A percentile compares a stretch with the other conserved stretches of the same genome.
These are phyloP conservation scores for Proteromonas lacertae DNA, from an alignment of 352 stramenopile species.

Conservation along the genomic window DNA sequence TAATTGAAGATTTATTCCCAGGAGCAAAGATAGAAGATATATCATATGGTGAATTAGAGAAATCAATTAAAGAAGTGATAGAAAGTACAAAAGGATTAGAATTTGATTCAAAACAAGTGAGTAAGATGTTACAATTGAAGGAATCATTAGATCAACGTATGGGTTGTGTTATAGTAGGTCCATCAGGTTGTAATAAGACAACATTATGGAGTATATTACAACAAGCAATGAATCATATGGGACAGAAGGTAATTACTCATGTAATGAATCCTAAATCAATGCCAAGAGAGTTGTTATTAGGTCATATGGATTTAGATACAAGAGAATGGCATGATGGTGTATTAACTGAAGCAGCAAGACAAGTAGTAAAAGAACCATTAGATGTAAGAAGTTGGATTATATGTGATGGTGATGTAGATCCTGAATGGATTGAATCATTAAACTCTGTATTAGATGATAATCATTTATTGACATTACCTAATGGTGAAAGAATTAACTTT, in stretches of 20 bases:
- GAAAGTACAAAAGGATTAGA: constrained; percentile 41
- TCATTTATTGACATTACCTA: constrained; percentile 65
- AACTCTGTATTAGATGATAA: constrained; percentile 85
- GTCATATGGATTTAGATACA: constrained; percentile 68
- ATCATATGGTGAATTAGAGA: constrained; percentile 27
- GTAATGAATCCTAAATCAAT: constrained; percentile 87
- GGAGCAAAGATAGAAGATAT: constrained; percentile 36
- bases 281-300: constrained; percentile 42
- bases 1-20: constrained; percentile 67
- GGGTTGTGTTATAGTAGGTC: constrained; percentile 63
- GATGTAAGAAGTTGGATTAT: constrained; percentile 63
- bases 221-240: constrained; percentile 32
- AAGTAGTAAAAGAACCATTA: constrained; percentile 45
- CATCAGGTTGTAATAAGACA: constrained; percentile 56
- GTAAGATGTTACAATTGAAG: constrained; percentile 76
- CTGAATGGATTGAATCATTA: constrained; percentile 74
- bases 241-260: constrained; percentile 44
- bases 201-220: constrained; percentile 64
- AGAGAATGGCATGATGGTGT: constrained; percentile 73
- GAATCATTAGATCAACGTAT: constrained; percentile 67
- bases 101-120: constrained; percentile 45
- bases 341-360: constrained; percentile 46
- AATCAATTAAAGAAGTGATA: constrained; percentile 19
- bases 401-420: constrained; percentile 71
- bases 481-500: constrained; percentile 74